Evolutionary conservation across 495 filamentous ascomycete genomes (phyloP), one percentile per base, ranked within the genome.

Genomic region (Aspergillus homomorphus): DNA sequence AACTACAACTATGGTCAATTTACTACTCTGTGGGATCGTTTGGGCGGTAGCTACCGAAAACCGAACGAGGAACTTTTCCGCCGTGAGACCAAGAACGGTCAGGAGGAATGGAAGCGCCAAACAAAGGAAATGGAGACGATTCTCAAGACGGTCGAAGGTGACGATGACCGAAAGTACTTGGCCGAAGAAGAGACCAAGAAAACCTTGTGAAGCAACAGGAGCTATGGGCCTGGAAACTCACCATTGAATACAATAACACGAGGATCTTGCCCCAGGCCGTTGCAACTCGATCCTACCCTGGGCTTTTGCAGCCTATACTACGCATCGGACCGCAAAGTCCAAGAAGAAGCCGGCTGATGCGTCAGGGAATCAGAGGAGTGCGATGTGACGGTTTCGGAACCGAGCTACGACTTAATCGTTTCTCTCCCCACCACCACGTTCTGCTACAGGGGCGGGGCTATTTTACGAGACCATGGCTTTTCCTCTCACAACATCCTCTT

Each of bases 1-100:
- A 96, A 95, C 77, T 96, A 91, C 82, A 98, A 96, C 77, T 98
- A 96, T 62, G 93, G 94, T 57, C 93, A 98, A 70, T 98, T 91
- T 77, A 96, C 90, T 3, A 98, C 94, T 5, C 75, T 96, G 30
- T 98, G 92, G 92, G 93, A 98, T 68, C 85, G 94, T 50, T 67
- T 98, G 33, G 90, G 91, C 58, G 89, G 89, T 51, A 94, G 88
- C 73, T 98, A 96, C 77, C 81, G 92, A 58, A 82, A 87, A 76
- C 93, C 93, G 10, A 96, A 96, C 61, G 83, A 85, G 58, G 91
- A 91, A 66, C 80, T 96, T 58, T 97, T 97, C 80, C 75, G 85
- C 57, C 87, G 88, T 62, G 91, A 96, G 73, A 85, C 83, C 57
- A 96, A 96, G 82, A 92, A 94, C 89, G 89, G 82, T 57, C 77